These are phyloP conservation scores for Crithidia fasciculata DNA, from an alignment of 208 protist species.

Conservation along the genomic window DNA sequence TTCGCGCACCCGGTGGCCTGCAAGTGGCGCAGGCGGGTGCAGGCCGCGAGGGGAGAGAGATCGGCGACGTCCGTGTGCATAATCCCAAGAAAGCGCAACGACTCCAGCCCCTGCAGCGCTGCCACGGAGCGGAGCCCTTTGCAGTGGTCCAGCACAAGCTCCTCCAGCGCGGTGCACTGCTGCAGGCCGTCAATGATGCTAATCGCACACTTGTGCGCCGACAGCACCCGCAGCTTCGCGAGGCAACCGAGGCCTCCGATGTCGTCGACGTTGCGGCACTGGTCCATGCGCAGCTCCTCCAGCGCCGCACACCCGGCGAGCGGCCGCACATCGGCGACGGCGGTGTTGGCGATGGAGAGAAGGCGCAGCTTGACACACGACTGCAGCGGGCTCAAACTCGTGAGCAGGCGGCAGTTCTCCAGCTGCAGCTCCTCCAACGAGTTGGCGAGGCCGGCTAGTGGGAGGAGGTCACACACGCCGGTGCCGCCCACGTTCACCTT, in stretches of 20 bases:
- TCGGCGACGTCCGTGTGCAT: slow-evolving; percentile 1
- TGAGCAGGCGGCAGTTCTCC: slow-evolving; percentile 9
- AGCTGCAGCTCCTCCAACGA: slow-evolving; percentile 12
- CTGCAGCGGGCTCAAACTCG: slow-evolving; percentile 2
- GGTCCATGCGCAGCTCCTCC: slow-evolving; percentile 9
- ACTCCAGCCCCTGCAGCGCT: neutral
- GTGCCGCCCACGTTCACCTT: slow-evolving; percentile 9
- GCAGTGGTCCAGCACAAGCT: slow-evolving; percentile 9
- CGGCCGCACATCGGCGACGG: slow-evolving; percentile 9
- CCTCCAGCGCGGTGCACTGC: slow-evolving; percentile 4
- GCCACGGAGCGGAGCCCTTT: neutral
- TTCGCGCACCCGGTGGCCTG: neutral
- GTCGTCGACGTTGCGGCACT: neutral
- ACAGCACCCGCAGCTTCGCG: neutral
- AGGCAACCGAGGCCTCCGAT: neutral
- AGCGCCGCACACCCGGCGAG: slow-evolving; percentile 9
- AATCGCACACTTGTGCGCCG: neutral
- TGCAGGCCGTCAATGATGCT: neutral
- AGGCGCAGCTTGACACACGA: neutral
- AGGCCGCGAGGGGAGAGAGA: slow-evolving; percentile 6
- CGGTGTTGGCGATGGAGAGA: slow-evolving; percentile 8
- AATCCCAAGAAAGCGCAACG: slow-evolving; percentile 5
- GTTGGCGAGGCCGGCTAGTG: neutral
- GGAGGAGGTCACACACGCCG: neutral
- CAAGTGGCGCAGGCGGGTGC: neutral